Evolutionary conservation across 192 early-diverging fungal species (phyloP), one percentile per base, ranked within the genome.

Genomic region (Backusella morwellensis): DNA sequence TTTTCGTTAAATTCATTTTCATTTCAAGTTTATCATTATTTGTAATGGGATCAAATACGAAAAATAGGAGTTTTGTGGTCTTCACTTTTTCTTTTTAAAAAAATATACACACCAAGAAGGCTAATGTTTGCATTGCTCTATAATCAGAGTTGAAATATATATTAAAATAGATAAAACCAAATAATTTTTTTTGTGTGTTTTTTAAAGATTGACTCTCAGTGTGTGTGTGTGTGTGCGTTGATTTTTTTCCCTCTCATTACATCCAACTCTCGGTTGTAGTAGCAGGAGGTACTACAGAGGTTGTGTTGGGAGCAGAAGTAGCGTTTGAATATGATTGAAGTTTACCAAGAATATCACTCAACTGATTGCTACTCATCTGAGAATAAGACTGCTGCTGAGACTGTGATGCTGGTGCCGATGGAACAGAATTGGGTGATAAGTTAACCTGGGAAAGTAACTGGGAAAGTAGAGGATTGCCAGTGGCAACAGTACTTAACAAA

Each of bases 401-500:
- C 17, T 35, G 67, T 68, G 29, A 36, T 35, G 67, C 35, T 68
- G 67, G 67, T n/a, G 34, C 17, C 35, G 9, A 32, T n/a, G 29
- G 67, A 26, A 68, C 19, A 34, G 67, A 63, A 12, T 17, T 68
- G 1, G 67, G 29, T 3, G 67, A 15, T 34, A n/a, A 2, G 19
- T 19, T 34, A 68, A 36, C 67, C 29, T 72, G 70, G 17, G 70
- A 36, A 6, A 72, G 32, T 3, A 72, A 34, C 17, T 72, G 70
- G n/a, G 70, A 36, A 47, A 72, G 41, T 26, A 41, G 23, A 72
- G 70, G 70, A 3, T 72, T 72, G n/a, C 70, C 70, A 72, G 34
- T 72, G 7, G 70, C 70, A 42, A 41, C 70, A 29, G 70, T 72
- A 72, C 70, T 72, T 50, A 72, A 17, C 42, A 72, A 72, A 11